phyloP scores from a whole-genome alignment of 768 basidiomycete genomes.

The Paxillus ammoniavirescens region DNA sequence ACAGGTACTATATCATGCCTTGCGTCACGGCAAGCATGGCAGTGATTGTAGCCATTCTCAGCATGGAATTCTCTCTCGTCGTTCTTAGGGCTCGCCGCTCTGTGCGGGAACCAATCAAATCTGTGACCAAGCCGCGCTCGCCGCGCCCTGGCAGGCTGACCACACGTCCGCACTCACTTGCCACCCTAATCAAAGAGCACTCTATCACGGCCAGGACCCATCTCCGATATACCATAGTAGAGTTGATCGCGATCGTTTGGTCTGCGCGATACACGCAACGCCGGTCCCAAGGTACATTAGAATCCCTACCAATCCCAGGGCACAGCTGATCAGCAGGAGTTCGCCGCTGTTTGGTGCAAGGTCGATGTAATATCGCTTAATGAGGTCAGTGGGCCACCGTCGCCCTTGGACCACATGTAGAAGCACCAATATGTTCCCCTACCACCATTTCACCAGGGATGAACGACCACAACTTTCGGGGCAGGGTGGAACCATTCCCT shows the following conservation, averaged over 20 bases:
- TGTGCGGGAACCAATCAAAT: conserved; percentile 57
- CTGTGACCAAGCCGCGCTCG: conserved; percentile 40
- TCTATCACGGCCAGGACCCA: conserved; percentile 48
- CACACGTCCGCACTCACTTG: conserved; percentile 47
- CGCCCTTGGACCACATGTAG: conserved; percentile 59
- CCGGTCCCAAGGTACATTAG: conserved; percentile 15
- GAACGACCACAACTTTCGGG: conserved; percentile 43
- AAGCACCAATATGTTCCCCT: conserved; percentile 48
- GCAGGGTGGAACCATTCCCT: conserved; percentile 47
- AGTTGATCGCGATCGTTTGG: conserved; percentile 32
- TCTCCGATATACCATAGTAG: conserved; percentile 31
- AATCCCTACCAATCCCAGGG: conserved; percentile 11
- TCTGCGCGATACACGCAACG: conserved; percentile 12
- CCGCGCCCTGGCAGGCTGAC: conserved; percentile 44
- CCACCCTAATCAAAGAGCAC: conserved; percentile 50
- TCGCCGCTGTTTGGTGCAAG: conserved; percentile 51
- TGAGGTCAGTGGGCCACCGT: conserved; percentile 51
- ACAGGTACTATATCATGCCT: background rate
- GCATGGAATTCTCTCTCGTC: conserved; percentile 45
- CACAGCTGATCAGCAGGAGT: conserved; percentile 30
- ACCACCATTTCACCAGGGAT: conserved; percentile 58
- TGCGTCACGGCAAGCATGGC: conserved; percentile 6
- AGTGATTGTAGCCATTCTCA: conserved; percentile 28
- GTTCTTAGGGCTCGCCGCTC: conserved; percentile 36
- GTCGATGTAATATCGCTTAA: conserved; percentile 48